Percentiles rank a stretch among this genome's conserved stretches.
These are phyloP conservation scores for Fusarium clavum DNA, from an alignment of 2,329 filamentous ascomycete species.

Conservation along the genomic window DNA sequence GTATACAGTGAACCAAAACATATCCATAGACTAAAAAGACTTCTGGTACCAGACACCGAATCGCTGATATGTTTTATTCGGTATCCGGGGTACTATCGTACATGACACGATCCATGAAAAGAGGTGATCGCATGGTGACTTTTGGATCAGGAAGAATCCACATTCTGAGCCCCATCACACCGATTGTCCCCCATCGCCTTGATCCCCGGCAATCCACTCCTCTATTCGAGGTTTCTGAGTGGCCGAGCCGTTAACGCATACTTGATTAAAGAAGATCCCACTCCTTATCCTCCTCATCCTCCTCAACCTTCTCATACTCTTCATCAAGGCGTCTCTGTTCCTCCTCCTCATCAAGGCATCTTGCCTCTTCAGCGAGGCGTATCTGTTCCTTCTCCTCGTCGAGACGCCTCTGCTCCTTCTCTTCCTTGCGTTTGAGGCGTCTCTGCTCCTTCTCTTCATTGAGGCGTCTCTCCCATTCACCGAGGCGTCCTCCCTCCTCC, in stretches of 20 bases:
- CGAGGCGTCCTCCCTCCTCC: background rate
- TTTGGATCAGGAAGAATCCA: background rate
- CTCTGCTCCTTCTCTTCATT: background rate
- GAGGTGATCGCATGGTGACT: background rate
- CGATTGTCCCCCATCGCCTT: background rate
- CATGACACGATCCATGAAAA: background rate
- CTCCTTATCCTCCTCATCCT: background rate
- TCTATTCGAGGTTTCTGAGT: background rate
- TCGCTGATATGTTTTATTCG: fast-evolving
- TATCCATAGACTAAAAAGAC: background rate
- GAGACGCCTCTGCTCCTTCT: too few relatives aligned
- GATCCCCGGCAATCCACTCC: background rate
- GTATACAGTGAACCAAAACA: fast-evolving
- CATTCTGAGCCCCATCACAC: background rate
- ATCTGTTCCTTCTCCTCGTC: too few relatives aligned
- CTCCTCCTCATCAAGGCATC: too few relatives aligned
- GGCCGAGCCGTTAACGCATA: background rate
- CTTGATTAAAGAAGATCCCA: background rate
- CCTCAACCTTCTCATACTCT: background rate
- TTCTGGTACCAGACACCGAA: background rate
- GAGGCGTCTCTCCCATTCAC: too few relatives aligned
- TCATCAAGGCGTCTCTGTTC: background rate
- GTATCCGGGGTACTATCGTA: background rate
- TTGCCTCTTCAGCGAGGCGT: too few relatives aligned
- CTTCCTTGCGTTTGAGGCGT: too few relatives aligned